Conservation (phyloP, 805 yeast genomes). For the Starmerella potacharoeniae region DNA sequence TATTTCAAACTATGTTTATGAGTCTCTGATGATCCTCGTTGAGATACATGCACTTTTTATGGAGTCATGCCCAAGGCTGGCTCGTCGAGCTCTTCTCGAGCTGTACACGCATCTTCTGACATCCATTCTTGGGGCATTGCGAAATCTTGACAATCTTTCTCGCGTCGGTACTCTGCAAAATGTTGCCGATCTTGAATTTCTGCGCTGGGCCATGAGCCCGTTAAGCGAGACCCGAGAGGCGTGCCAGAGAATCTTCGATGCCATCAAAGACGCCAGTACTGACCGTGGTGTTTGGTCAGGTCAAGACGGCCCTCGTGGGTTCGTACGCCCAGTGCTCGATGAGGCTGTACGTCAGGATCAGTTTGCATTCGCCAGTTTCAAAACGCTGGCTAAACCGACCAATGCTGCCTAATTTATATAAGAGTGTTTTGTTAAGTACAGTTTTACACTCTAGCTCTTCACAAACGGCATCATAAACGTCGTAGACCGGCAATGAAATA, state of each 20-base stretch:
- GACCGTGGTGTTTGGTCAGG: slow-evolving; percentile 24
- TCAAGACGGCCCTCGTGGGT: slow-evolving; percentile 23
- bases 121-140: slow-evolving; percentile 32
- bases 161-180: slow-evolving; percentile 41
- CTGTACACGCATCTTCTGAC: slow-evolving; percentile 34
- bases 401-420: not conserved
- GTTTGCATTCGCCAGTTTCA: slow-evolving; percentile 20
- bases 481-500: too few relatives aligned
- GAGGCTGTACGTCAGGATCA: slow-evolving; percentile 16
- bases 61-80: slow-evolving; percentile 38
- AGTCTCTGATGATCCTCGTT: slow-evolving; percentile 39
- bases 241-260: slow-evolving; percentile 24
- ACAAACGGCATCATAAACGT: too few relatives aligned
- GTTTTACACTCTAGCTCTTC: not conserved
- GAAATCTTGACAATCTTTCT: slow-evolving; percentile 37
- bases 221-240: slow-evolving; percentile 22
- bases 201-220: slow-evolving; percentile 31
- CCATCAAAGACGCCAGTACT: slow-evolving; percentile 24
- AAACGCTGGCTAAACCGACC: slow-evolving; percentile 4
- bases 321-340: slow-evolving; percentile 20
- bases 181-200: slow-evolving; percentile 44
- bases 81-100: slow-evolving; percentile 37
- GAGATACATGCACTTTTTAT: slow-evolving; percentile 42
- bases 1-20: slow-evolving; percentile 37
- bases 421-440: not conserved